These are phyloP conservation scores for Cladosporium sp. DNA, from an alignment of 2,329 filamentous ascomycete species.

Conservation along the genomic window DNA sequence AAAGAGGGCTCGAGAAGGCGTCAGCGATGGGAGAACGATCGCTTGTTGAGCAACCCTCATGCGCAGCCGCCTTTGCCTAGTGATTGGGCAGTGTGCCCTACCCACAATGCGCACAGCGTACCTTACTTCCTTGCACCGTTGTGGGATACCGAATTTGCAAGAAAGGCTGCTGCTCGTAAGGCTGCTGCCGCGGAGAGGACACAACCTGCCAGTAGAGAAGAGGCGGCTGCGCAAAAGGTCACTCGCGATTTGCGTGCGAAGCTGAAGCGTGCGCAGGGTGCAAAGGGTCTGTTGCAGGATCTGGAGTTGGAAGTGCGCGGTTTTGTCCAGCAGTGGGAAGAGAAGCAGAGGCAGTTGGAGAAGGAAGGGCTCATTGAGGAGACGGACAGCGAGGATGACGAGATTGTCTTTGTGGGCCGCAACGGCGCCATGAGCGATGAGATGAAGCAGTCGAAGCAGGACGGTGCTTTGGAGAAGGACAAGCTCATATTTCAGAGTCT, in stretches of 20 bases:
- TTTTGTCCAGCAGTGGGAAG: constrained; percentile 67
- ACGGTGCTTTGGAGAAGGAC: constrained; percentile 56
- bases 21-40: constrained; percentile 95
- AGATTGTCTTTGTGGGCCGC: constrained; percentile 85
- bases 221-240: constrained; percentile 55
- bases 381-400: constrained; percentile 67
- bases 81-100: constrained; percentile 83
- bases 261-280: constrained; percentile 76
- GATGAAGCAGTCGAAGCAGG: constrained; percentile 50
- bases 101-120: constrained; percentile 73
- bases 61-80: constrained; percentile 75
- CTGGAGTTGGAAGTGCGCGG: constrained; percentile 80
- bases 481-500: constrained; percentile 79
- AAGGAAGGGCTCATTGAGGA: constrained; percentile 45
- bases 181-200: constrained; percentile 39
- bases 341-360: constrained; percentile 50
- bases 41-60: constrained; percentile 81
- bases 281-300: constrained; percentile 76
- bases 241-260: constrained; percentile 78
- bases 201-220: constrained; percentile 38
- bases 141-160: constrained; percentile 66
- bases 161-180: constrained; percentile 34
- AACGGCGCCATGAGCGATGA: constrained; percentile 64
- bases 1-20: constrained; percentile 86
- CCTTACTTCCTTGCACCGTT: constrained; percentile 87